Evolutionary conservation across 306 rosid species (phyloP), one percentile per base, ranked within the genome.

Genomic region (Clitoria ternatea): DNA sequence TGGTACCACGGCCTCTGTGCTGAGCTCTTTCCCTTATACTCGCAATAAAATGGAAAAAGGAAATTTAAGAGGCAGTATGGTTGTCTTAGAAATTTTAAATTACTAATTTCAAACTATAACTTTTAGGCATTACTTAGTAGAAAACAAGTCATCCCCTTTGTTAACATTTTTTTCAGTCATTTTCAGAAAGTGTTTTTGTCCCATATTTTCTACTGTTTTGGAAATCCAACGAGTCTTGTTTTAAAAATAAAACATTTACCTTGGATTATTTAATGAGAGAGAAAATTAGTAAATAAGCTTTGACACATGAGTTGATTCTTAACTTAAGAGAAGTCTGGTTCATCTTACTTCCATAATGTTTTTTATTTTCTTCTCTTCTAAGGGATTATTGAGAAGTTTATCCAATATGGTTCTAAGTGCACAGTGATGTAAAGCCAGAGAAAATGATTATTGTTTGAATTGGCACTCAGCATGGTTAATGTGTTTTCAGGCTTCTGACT

Each of bases 401-500:
- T 30, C 22, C 40, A 27, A 30, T 3, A 40, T 30, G 23, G 10
- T 15, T 14, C 42, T 29, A 30, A 56, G 14, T 56, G 8, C 7
- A 30, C 29, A 55, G 54, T 22, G 43, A 57, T 60, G 42, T 52
- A 33, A 42, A 57, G 59, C 62, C 53, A 15, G 22, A 52, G 30
- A 18, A 33, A 52, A 5, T 69, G 12, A 26, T 36, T 74, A 45
- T 40, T 76, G 32, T 59, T 72, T 33, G 59, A 61, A 69, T 27
- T 50, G 78, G 22, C 11, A 4, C 64, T 73, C 57, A 80, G 48
- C 61, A 40, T 66, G 35, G 23, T 74, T 84, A 33, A 53, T 33
- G 19, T 67, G 70, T 73, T 80, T 83, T 69, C 88, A 92, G 98
- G 98, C 97, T 92, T 78, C 79, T 92, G 40, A 92, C 98, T 44